Percentiles rank a stretch among this genome's conserved stretches.
Conservation (phyloP, 805 yeast genomes). For the Suhomyces prunicola region DNA sequence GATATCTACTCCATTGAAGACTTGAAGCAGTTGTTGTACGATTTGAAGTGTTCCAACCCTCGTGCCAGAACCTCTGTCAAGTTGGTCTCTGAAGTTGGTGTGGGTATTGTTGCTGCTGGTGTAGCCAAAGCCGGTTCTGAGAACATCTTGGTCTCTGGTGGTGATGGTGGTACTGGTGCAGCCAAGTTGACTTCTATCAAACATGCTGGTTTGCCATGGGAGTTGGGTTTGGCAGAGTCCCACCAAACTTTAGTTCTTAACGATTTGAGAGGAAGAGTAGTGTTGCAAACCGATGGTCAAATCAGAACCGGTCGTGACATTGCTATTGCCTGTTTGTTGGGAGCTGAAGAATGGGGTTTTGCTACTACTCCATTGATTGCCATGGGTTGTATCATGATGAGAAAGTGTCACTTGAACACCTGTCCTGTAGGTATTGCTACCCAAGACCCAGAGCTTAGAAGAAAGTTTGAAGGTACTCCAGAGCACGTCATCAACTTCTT, state of each 20-base stretch:
- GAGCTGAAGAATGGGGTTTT: slow-evolving; percentile 98
- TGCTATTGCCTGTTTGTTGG: slow-evolving; percentile 91
- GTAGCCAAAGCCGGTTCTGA: slow-evolving; percentile 99
- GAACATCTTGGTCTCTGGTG: slow-evolving; percentile 92
- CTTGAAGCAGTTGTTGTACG: slow-evolving; percentile 93
- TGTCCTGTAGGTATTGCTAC: slow-evolving; percentile 99
- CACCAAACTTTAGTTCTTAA: slow-evolving; percentile 95
- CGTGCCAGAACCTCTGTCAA: slow-evolving; percentile 96
- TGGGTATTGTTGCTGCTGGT: slow-evolving; percentile 98
- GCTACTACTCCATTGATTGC: slow-evolving; percentile 97
- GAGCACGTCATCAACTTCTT: slow-evolving; percentile 98
- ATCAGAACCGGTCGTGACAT: slow-evolving; percentile 95
- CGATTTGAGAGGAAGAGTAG: slow-evolving; percentile 92
- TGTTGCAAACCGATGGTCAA: slow-evolving; percentile 98
- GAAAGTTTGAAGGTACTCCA: slow-evolving; percentile 93
- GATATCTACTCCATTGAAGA: slow-evolving; percentile 98
- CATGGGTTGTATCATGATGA: slow-evolving; percentile 96
- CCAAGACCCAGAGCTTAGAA: slow-evolving; percentile 91
- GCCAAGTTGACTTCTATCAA: slow-evolving; percentile 96
- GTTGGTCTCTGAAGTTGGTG: slow-evolving; percentile 97
- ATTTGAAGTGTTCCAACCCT: slow-evolving; percentile 94
- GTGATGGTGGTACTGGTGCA: slow-evolving; percentile 99
- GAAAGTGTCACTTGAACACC: slow-evolving; percentile 89
- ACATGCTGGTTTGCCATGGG: slow-evolving; percentile 99
- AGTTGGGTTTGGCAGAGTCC: slow-evolving; percentile 94